Evolutionary conservation across 1,284 basidiomycete species (phyloP), one percentile per base, ranked within the genome.

Genomic region (Mycena sp.): DNA sequence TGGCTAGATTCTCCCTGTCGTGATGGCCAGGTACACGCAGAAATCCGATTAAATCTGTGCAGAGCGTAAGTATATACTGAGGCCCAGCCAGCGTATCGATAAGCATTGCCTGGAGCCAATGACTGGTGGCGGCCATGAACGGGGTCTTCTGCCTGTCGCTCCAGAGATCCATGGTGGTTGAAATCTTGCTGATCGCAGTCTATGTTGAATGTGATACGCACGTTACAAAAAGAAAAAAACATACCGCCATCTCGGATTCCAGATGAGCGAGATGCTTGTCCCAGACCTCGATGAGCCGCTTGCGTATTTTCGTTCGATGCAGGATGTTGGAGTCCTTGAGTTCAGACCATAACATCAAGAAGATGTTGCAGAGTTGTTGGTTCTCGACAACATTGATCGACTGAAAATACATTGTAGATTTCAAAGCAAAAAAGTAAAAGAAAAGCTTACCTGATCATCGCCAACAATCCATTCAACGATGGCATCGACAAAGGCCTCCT

Each of bases 41-140:
- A 50, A 80, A 79, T 0, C 70, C 75, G 58, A 78, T 71, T 1
- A 79, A 67, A 28, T 73, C 71, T 17, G 73, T 53, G 14, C 69
- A 67, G 1, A 77, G 68, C 4, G 55, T 58, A 2, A 77, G 60
- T 11, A 48, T 56, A n/a, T 61, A 61, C 30, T 49, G 28, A n/a
- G 43, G 40, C 23, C 71, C 63, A 2, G 46, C n/a, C 17, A 64
- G 23, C 2, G 73, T 73, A 10, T 68, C 44, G 0, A 64, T 58
- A 0, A 37, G 29, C 19, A 41, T 50, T 1, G 53, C 49, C 41
- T 73, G 60, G 17, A 78, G 69, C 74, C 74, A 78, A 60, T 78
- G 76, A 0, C 70, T 72, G 6, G 76, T 78, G 0, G 76, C 69
- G 5, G 75, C 77, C 75, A 78, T 78, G 59, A 71, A 79, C n/a